A percentile compares a stretch with the other conserved stretches of the same genome.
Conservation (phyloP, 2,329 filamentous ascomycete genomes). For the Fusarium sp. region DNA sequence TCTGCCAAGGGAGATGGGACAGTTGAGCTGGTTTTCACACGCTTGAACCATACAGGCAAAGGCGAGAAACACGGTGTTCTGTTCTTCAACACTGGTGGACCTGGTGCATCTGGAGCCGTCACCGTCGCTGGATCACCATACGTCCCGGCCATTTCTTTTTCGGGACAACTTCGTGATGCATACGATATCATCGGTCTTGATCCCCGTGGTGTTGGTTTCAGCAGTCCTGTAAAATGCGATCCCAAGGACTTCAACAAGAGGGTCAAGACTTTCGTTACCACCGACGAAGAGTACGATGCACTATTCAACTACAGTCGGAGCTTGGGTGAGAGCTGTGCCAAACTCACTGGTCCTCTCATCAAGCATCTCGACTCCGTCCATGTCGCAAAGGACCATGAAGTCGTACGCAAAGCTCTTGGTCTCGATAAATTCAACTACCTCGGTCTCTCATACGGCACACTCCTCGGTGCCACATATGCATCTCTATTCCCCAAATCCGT, state of each 20-base stretch:
- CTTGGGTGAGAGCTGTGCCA: slow-evolving; percentile 34
- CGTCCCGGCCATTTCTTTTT: slow-evolving; percentile 17
- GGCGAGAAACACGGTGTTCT: slow-evolving; percentile 20
- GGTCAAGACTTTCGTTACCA: slow-evolving; percentile 18
- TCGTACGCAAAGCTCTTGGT: slow-evolving; percentile 35
- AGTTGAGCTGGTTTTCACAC: slow-evolving; percentile 4
- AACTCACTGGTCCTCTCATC: slow-evolving; percentile 35
- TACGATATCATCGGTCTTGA: slow-evolving; percentile 56
- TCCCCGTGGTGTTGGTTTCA: slow-evolving; percentile 52
- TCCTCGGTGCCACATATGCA: slow-evolving; percentile 46
- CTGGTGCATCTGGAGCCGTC: slow-evolving; percentile 18
- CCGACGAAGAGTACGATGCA: slow-evolving; percentile 10
- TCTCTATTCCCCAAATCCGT: slow-evolving; percentile 42
- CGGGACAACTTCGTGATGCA: slow-evolving; percentile 27
- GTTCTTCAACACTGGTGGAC: slow-evolving; percentile 37
- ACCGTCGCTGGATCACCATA: slow-evolving; percentile 14
- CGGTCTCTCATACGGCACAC: slow-evolving; percentile 49
- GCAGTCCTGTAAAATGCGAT: slow-evolving; percentile 52
- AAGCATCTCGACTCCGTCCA: slow-evolving; percentile 36
- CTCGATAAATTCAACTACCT: slow-evolving; percentile 43
- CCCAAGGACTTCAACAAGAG: slow-evolving; percentile 34
- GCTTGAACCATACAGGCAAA: slow-evolving; percentile 27
- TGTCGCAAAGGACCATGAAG: slow-evolving; percentile 36
- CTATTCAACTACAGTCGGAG: slow-evolving; percentile 17
- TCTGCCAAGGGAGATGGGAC: slow-evolving; percentile 9